These are phyloP conservation scores for Coccinonectria pachysandricola DNA, from an alignment of 2,329 filamentous ascomycete genomes.

Conservation along the genomic window DNA sequence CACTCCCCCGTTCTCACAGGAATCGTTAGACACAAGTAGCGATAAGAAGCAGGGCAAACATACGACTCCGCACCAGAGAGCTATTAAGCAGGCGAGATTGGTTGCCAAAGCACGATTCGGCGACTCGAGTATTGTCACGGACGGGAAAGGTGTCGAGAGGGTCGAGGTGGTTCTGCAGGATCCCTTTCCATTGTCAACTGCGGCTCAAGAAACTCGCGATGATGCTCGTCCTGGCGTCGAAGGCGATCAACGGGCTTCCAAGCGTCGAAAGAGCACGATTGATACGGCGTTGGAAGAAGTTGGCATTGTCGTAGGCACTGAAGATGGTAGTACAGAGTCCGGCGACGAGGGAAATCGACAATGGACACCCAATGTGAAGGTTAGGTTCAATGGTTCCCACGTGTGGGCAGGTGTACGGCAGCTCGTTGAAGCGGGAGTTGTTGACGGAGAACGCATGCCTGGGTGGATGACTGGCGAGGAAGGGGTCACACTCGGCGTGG, in stretches of 20 bases:
- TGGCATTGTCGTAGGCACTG: slow-evolving; percentile 11
- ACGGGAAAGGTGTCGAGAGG: slow-evolving; percentile 52
- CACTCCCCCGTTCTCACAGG: slow-evolving; percentile 32
- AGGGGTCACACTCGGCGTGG: slow-evolving; percentile 62
- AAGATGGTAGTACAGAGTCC: slow-evolving; percentile 16
- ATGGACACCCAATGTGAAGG: slow-evolving; percentile 34
- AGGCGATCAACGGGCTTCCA: slow-evolving; percentile 4
- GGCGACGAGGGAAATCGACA: slow-evolving; percentile 14
- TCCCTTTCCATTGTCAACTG: slow-evolving; percentile 30
- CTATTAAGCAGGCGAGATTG: slow-evolving; percentile 47
- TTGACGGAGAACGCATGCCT: slow-evolving; percentile 71
- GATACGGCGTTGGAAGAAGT: slow-evolving; percentile 24
- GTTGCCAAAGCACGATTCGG: slow-evolving; percentile 64
- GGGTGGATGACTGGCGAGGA: slow-evolving; percentile 89
- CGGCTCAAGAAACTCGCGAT: slow-evolving; percentile 14
- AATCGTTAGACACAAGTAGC: slow-evolving; percentile 18
- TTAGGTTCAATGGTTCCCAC: slow-evolving; percentile 66
- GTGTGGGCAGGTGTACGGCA: slow-evolving; percentile 72
- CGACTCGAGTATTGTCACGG: slow-evolving; percentile 40
- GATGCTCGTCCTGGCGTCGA: too few relatives aligned
- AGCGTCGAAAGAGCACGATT: slow-evolving; percentile 24
- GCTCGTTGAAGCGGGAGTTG: slow-evolving; percentile 63
- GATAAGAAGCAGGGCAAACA: slow-evolving; percentile 19
- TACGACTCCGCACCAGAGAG: slow-evolving; percentile 20
- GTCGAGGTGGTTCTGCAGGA: slow-evolving; percentile 52